Evolutionary conservation across 2,329 filamentous ascomycete species (phyloP), one percentile per base, ranked within the genome.

Genomic region (Pezizomycotina sp.): DNA sequence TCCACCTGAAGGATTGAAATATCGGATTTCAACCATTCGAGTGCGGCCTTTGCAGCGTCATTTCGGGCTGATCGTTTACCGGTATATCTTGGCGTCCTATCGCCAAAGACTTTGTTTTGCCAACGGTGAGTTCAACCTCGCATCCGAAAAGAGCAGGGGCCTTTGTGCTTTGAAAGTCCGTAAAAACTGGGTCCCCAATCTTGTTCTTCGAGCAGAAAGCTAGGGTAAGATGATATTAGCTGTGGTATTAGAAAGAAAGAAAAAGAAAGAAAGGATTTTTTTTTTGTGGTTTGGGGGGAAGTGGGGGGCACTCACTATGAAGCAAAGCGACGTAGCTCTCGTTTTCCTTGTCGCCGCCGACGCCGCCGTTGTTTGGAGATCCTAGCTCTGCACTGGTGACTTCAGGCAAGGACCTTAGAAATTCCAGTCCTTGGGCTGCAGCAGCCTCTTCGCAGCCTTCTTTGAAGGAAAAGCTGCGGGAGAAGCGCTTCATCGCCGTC

Each of bases 271-370:
- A n/a, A n/a, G n/a, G n/a, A n/a, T n/a, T n/a, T n/a, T n/a, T n/a
- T n/a, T n/a, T n/a, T n/a, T n/a, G n/a, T n/a, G n/a, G n/a, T n/a
- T n/a, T n/a, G n/a, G n/a, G n/a, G n/a, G n/a, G n/a, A n/a, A n/a
- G n/a, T n/a, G n/a, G n/a, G n/a, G n/a, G n/a, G n/a, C n/a, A 21
- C 32, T 10, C 28, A 44, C 41, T 40, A 23, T 44, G 39, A 27
- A 44, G 36, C 34, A 39, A 36, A 4, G 36, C 41, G 33, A 44
- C 37, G n/a, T 34, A 35, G 26, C 41, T 44, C 30, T 44, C 41
- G 23, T 29, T 31, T 30, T 44, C 40, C 12, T 26, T 7, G 15
- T 34, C 40, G 16, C 41, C 41, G 5, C 36, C 33, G 12, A 31
- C 32, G 6, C 34, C 41, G 5, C 36, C 33, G 12, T 30, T 30